Evolutionary conservation across 164 flowering plant species (phyloP).

Genomic region (Litsea cubeba): DNA sequence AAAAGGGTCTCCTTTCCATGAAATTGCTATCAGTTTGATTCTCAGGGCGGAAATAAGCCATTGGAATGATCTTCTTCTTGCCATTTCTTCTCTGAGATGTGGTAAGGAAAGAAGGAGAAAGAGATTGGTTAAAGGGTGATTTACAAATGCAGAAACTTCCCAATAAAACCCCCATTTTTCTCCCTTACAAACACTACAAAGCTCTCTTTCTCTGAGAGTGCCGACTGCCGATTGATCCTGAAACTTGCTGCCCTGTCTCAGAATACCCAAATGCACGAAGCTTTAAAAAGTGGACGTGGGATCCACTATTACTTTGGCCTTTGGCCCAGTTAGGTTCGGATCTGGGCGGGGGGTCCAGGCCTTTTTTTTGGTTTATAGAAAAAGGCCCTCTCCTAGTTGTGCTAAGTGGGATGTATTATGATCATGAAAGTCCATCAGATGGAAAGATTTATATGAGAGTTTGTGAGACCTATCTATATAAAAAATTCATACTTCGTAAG

Average conservation of each 20-base stretch:
- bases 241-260: background rate
- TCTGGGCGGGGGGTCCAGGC: too few species aligned
- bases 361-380: too few species aligned
- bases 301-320: too few species aligned
- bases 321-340: too few species aligned
- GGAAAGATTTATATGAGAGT: too few species aligned
- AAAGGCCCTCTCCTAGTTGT: too few species aligned
- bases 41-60: conserved; percentile 30
- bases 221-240: background rate
- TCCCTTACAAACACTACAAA: background rate
- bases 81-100: conserved; percentile 23
- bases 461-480: too few species aligned
- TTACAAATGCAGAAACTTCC: conserved; percentile 30
- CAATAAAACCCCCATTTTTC: background rate
- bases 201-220: background rate
- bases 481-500: too few species aligned
- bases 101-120: conserved; percentile 17
- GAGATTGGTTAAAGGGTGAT: conserved; percentile 17
- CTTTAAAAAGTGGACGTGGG: too few species aligned
- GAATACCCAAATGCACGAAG: background rate
- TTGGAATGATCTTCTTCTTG: conserved; percentile 14
- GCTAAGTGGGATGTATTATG: too few species aligned
- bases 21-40: conserved; percentile 16
- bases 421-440: too few species aligned
- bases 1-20: conserved; percentile 42